Percentiles rank a stretch among this genome's conserved stretches.
Evolutionary conservation across 129 eudicot genomes (phyloP).

Genomic region (Flaveria bidentis): DNA sequence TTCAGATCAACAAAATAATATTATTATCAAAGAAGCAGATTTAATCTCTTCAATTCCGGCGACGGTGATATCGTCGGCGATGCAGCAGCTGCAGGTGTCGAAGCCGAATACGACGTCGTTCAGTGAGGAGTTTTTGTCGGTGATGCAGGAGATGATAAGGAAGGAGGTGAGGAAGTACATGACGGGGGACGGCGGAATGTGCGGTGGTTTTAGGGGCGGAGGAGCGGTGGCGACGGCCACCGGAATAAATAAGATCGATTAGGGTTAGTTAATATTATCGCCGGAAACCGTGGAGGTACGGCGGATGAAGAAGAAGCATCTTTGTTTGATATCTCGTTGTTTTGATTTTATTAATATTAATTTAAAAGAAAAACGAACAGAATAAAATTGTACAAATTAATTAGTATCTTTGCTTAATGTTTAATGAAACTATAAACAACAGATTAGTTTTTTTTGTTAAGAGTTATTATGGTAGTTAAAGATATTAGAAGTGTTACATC

Average conservation of each 20-base stretch:
- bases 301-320: conserved; percentile 11
- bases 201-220: conserved; percentile 41
- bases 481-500: too few species aligned
- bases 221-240: conserved; percentile 59
- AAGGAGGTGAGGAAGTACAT: conserved; percentile 78
- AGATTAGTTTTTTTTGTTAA: conserved; percentile 4
- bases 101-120: conserved; percentile 35
- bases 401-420: background rate
- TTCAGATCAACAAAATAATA: background rate
- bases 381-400: conserved; percentile 36
- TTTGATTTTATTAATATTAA: conserved; percentile 15
- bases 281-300: too few species aligned
- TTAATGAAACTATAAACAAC: background rate
- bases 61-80: conserved; percentile 24
- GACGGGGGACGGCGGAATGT: conserved; percentile 51
- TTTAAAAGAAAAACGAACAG: background rate
- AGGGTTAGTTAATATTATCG: conserved; percentile 12
- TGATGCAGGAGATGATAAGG: conserved; percentile 90
- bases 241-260: conserved; percentile 69
- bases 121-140: conserved; percentile 64
- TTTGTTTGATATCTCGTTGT: conserved; percentile 11
- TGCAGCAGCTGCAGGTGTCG: conserved; percentile 37
- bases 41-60: background rate
- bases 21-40: background rate
- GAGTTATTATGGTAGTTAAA: background rate